Base-by-base conservation (phyloP, 2,329 filamentous ascomycete species). In the Pseudonectria buxi region DNA sequence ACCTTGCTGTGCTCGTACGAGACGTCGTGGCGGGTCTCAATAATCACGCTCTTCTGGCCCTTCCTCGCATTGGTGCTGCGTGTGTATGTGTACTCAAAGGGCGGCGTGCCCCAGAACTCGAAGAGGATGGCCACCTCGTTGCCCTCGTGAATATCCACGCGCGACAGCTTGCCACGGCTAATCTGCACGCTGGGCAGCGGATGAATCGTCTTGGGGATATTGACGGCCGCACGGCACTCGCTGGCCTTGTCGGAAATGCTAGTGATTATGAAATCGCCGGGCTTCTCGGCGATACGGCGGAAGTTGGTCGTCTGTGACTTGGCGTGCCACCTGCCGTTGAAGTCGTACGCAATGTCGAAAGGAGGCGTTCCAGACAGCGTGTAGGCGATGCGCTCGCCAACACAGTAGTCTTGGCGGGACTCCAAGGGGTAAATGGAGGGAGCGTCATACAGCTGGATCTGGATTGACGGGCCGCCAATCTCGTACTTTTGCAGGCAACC, bases 81-180 rank as follows among this genome's bases (percentile, higher is more conserved):
- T 14, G 88, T 96, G 60, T 94, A 96, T 38, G 90, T 95, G 57
- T 96, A 98, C 63, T 96, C 92, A 54, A 98, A 98, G 1, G 92
- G 92, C 43, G 92, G 88, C 6, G 86, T 89, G 37, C 94, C 92
- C 68, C 85, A 89, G 64, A 98, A 98, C 53, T 95, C 86, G 51
- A 98, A 96, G 7, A 87, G 67, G 34, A 98, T 88, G 56, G 95
- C 86, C 1, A 92, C 88, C 57, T 94, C 85, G 43, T 88, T 88
- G 49, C 92, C 92, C 67, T 98, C 90, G 59, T 96, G 94, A 44
- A 98, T 98, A 56, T 96, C 92, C 25, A 94, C 81, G 47, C 84
- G 79, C 6, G 81, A 77, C 40, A 86, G 81, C 43, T 76, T 76
- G 22, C 94, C 94, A 53, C 86, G 85, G 54, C 84, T 90, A 47